Base-by-base conservation (phyloP, 2,329 filamentous ascomycete species). In the Graphilbum ipis-grandicollis region DNA sequence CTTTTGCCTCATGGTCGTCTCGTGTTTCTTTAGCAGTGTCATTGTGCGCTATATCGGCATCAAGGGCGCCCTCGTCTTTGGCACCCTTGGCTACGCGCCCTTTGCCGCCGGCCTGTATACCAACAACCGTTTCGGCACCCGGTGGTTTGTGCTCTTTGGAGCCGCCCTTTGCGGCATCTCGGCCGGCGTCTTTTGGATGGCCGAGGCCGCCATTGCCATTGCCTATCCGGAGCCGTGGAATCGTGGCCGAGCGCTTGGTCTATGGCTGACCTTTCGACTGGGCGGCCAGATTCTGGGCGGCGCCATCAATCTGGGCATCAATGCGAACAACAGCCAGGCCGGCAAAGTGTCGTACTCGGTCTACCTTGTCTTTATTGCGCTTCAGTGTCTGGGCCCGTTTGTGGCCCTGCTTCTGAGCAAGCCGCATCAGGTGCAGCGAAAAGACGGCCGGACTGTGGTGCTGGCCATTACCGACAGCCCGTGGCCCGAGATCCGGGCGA, bases 101-200 rank as follows among this genome's bases (percentile, higher is more conserved):
- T 84, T 69, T 43, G 75, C 77, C 0, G 79, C 78, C 0, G 78
- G 75, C 0, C 56, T 83, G 0, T 83, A 83, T 51, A 71, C 67
- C 3, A 80, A 83, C 53, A 83, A 81, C 48, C 65, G 77, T 0
- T 83, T 66, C 46, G 75, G 74, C 1, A 71, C 57, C 1, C 67
- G 75, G 44, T 84, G 79, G 79, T 63, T 82, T 9, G 65, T 75
- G 0, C 60, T 82, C 1, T 53, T 83, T 9, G 79, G 77, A 0
- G 75, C 75, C 1, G 75, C 75, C 0, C 57, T 78, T 0, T 83
- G 78, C 43, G 78, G 78, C 15, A 62, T 81, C 23, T 75, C 71
- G 0, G 78, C 79, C 0, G 79, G 79, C 0, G 60, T 83, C 0
- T 83, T 83, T 53, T 84, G 79, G 79, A 75, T 75, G 62, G 71